Base-by-base conservation (phyloP, 441 rosid species). In the Breynia disticha region DNA sequence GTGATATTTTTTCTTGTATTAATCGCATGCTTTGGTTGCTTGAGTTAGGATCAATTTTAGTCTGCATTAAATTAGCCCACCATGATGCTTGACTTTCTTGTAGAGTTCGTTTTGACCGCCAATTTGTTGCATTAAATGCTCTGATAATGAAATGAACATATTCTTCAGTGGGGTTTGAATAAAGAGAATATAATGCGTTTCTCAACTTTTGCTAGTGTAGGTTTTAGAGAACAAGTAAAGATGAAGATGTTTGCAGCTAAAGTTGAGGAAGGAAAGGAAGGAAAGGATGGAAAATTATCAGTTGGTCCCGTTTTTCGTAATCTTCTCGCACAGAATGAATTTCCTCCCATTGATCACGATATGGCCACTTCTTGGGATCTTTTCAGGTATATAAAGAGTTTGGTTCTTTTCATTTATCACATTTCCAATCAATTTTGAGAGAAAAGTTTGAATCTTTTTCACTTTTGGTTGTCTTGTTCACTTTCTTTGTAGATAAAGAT, bases 291-390 rank as follows among this genome's bases (percentile, higher is more conserved):
- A 54, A 76, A 75, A 66, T 88, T 79, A 16, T 77, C 98, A 0
- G 76, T 86, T 52, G 98, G 96, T 47, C 97, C 98, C n/a, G 77
- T 88, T 19, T 86, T 79, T 47, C 88, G 98, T 16, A 86, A 80
- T 76, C 68, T 80, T 24, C 71, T 93, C 4, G 70, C 97, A 19
- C 70, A 73, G 60, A 50, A 81, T 32, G 84, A 66, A 12, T 93
- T 77, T 50, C 97, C 97, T 64, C 84, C 90, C 0, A 50, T 62
- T 16, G 85, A 76, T 57, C 52, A 69, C 1, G 67, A 72, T 39
- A 66, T 79, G 46, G 37, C 63, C 47, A 81, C 97, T 15, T 55
- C 93, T 21, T 93, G 98, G 98, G 90, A 80, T 70, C 63, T 88
- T 64, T 93, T 84, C 90, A 81, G 88, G 98, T 86, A 48, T 48